Conservation (phyloP, 2,329 filamentous ascomycete genomes). For the Fusarium illudens region DNA sequence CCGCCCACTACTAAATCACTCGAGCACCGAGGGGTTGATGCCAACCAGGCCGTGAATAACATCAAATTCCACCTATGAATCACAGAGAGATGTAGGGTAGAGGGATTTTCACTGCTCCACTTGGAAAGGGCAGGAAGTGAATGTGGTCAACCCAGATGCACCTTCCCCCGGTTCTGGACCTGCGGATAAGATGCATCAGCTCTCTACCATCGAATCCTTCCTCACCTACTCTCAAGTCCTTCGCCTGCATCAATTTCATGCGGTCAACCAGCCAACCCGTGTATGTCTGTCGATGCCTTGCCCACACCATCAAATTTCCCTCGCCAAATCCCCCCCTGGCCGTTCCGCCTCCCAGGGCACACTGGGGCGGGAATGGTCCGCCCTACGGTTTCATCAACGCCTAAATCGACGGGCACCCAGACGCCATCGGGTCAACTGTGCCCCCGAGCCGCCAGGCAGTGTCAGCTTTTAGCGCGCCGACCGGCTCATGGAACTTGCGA, state of each 20-base stretch:
- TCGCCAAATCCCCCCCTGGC: background rate
- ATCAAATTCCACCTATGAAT: background rate
- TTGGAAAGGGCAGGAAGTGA: background rate
- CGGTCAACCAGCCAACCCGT: background rate
- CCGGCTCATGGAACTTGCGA: background rate
- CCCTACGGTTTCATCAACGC: background rate
- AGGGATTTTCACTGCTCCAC: background rate
- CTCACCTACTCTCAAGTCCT: background rate
- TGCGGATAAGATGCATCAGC: background rate
- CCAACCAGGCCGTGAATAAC: background rate
- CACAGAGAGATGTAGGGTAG: background rate
- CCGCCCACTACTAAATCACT: background rate
- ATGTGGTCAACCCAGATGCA: background rate
- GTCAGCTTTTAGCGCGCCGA: constrained; percentile 29
- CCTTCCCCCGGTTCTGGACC: background rate
- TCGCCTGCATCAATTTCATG: background rate
- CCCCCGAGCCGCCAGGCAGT: background rate
- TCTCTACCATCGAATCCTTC: background rate
- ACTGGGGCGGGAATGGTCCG: background rate
- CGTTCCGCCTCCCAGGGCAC: background rate
- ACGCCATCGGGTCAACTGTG: constrained; percentile 10
- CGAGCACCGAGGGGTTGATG: background rate
- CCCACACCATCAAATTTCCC: background rate
- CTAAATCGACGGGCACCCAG: background rate
- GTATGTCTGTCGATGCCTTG: background rate